These are phyloP conservation scores for Zalaria obscura DNA, from an alignment of 2,329 filamentous ascomycete genomes.

Conservation along the genomic window DNA sequence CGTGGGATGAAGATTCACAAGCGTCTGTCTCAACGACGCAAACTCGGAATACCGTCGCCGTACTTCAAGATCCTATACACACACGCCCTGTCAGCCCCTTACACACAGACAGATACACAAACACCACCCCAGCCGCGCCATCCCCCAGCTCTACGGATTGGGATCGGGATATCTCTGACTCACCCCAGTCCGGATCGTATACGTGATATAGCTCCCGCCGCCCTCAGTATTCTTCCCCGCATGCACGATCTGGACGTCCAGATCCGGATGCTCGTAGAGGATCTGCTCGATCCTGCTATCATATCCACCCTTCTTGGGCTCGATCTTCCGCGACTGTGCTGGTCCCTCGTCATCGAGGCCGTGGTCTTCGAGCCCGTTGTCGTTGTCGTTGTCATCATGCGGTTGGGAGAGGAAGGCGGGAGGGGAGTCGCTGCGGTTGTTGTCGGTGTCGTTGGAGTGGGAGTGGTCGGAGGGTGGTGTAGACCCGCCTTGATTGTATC, in stretches of 20 bases:
- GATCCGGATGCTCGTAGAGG: constrained; percentile 82
- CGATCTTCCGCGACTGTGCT: constrained; percentile 29
- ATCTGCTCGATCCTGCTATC: constrained; percentile 95
- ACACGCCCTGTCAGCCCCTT: background rate
- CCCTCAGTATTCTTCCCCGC: constrained; percentile 91
- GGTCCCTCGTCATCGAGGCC: constrained; percentile 36
- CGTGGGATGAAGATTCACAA: constrained; percentile 86
- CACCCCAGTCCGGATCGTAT: constrained; percentile 92
- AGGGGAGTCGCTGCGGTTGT: constrained; percentile 48
- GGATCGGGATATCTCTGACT: constrained; percentile 11
- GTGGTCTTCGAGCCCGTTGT: constrained; percentile 32
- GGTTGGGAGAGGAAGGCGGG: constrained; percentile 41
- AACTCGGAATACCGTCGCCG: constrained; percentile 94
- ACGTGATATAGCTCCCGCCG: constrained; percentile 87
- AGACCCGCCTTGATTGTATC: constrained; percentile 6
- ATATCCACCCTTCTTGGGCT: constrained; percentile 69
- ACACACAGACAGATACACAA: no score
- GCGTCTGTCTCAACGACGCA: constrained; percentile 72
- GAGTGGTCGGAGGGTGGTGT: constrained; percentile 48
- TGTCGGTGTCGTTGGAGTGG: constrained; percentile 49
- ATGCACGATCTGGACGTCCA: constrained; percentile 82
- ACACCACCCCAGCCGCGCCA: no score
- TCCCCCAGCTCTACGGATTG: background rate
- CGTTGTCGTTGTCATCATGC: constrained; percentile 37
- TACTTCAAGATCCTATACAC: constrained; percentile 73